Evolutionary conservation across 306 rosid species (phyloP).

Genomic region (Sicyos baderoa): DNA sequence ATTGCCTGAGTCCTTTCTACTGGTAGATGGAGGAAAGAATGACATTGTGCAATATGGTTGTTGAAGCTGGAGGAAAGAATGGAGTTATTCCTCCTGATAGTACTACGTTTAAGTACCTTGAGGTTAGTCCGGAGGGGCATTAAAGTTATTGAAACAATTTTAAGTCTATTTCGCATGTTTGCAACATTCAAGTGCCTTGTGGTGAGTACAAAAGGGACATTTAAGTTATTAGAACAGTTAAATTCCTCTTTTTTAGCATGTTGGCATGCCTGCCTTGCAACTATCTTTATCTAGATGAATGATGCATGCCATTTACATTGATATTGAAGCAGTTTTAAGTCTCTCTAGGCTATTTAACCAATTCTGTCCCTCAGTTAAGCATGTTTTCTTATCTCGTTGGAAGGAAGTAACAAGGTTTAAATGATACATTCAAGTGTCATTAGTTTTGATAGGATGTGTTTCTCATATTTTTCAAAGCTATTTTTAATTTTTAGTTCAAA

Average conservation of each 20-base stretch:
- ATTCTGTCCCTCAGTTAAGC: not conserved
- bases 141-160: conserved; percentile 2
- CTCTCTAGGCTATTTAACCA: not conserved
- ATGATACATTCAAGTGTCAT: not conserved
- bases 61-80: conserved; percentile 93
- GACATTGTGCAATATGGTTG: conserved; percentile 92
- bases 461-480: not conserved
- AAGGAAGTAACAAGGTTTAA: not conserved
- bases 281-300: not conserved
- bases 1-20: not conserved
- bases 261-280: not conserved
- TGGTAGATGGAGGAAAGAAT: conserved; percentile 86
- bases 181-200: not conserved
- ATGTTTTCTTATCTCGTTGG: not conserved
- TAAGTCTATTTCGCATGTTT: not conserved
- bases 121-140: conserved; percentile 44
- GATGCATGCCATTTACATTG: not conserved
- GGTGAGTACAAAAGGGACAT: not conserved
- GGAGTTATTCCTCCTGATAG: conserved; percentile 78
- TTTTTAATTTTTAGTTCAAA: too few relatives aligned
- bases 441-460: not conserved
- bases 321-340: not conserved
- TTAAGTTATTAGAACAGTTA: not conserved
- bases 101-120: conserved; percentile 76
- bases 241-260: not conserved